Percentiles rank a stretch among this genome's conserved stretches.
phyloP scores from a whole-genome alignment of 208 protist species.

The Wallacemonas rigidus region DNA sequence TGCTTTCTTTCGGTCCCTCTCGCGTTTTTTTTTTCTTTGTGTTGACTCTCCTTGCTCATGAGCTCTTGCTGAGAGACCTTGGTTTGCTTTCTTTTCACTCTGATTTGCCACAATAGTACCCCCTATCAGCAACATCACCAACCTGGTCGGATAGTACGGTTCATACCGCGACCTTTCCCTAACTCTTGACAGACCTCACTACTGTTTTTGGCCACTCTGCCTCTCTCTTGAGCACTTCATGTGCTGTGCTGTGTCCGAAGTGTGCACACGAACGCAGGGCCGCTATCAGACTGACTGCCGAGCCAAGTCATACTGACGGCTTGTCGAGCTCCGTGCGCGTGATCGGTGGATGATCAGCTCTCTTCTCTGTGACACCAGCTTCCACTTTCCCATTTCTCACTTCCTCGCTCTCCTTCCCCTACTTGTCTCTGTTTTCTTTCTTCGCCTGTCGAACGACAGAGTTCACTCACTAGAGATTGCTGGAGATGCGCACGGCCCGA shows the following conservation, averaged over 20 bases:
- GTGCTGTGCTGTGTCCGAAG: no score
- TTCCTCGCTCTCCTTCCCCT: constrained; percentile 5
- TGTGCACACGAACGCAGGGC: no score
- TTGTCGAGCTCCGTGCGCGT: no score
- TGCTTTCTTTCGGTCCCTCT: constrained; percentile 16
- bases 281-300: no score
- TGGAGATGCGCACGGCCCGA: constrained; percentile 19
- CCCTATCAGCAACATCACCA: neutral
- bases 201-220: no score
- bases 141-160: no score
- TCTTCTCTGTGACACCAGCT: no score
- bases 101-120: neutral
- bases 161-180: no score
- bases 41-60: neutral
- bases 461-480: constrained; percentile 16
- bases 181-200: no score
- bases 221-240: no score
- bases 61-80: neutral
- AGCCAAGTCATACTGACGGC: no score
- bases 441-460: neutral
- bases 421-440: constrained; percentile 10
- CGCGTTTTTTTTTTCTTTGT: neutral
- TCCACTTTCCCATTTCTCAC: neutral
- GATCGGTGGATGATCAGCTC: no score
- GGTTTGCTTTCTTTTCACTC: neutral